These are phyloP conservation scores for Clohesyomyces aquaticus DNA, from an alignment of 495 filamentous ascomycete species.

Conservation along the genomic window DNA sequence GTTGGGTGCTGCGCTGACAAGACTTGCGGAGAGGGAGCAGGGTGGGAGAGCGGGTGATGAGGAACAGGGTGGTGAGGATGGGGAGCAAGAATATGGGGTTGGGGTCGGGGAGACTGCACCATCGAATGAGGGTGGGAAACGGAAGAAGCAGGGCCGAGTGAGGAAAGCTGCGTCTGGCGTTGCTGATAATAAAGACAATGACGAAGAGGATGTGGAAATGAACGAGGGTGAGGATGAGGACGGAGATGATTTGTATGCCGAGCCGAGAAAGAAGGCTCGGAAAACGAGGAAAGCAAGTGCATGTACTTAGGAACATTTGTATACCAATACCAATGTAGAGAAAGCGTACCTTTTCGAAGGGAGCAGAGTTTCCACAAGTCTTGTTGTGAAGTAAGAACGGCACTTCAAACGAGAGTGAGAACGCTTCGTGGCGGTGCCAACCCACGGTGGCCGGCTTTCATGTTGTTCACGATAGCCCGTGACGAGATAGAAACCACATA, in stretches of 20 bases:
- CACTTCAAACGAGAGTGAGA: no score
- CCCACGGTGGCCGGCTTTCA: no score
- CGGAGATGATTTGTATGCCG: conserved; percentile 28
- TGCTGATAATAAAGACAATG: neutral
- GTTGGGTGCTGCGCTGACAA: conserved; percentile 35
- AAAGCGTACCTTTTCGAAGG: no score
- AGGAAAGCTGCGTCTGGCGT: conserved; percentile 1
- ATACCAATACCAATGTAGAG: no score
- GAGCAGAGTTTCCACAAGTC: no score
- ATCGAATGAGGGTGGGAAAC: neutral
- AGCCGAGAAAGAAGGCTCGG: conserved; percentile 29
- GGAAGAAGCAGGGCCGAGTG: conserved; percentile 11
- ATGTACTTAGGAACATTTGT: neutral
- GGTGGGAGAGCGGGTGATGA: conserved; percentile 8
- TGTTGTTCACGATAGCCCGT: no score
- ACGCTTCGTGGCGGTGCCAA: no score
- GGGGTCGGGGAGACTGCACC: neutral
- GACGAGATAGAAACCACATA: no score
- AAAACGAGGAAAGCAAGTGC: conserved; percentile 16
- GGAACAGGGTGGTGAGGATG: conserved; percentile 7
- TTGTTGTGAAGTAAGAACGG: no score
- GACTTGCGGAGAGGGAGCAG: conserved; percentile 28
- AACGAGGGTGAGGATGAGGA: conserved; percentile 11
- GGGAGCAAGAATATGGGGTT: conserved; percentile 5
- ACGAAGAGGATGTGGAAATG: neutral